Conservation (phyloP, 2,329 filamentous ascomycete genomes). For the Byssochlamys sp. region DNA sequence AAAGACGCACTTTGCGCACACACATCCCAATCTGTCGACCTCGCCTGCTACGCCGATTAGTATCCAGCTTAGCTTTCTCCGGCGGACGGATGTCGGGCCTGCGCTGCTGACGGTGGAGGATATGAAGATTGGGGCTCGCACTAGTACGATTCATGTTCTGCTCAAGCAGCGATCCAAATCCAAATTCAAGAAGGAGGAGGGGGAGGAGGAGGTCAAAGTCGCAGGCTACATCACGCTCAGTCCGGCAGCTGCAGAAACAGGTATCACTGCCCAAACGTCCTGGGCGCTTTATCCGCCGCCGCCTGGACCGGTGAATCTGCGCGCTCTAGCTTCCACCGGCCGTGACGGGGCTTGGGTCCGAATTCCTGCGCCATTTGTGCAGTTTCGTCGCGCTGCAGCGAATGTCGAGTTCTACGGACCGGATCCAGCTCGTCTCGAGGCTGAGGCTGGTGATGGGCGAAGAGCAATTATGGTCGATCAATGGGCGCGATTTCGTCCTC, state of each 20-base stretch:
- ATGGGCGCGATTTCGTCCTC: slow-evolving; percentile 56
- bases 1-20: slow-evolving; percentile 50
- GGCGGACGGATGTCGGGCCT: slow-evolving; percentile 51
- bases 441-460: slow-evolving; percentile 14
- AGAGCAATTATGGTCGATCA: slow-evolving; percentile 43
- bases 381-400: background rate
- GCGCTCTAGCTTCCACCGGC: background rate
- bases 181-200: slow-evolving; percentile 7
- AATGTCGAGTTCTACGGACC: background rate
- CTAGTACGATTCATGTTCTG: slow-evolving; percentile 54
- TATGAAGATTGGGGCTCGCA: slow-evolving; percentile 55
- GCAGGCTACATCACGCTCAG: slow-evolving; percentile 57
- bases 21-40: slow-evolving; percentile 43
- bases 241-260: slow-evolving; percentile 51
- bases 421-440: slow-evolving; percentile 23
- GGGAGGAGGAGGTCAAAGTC: slow-evolving; percentile 44
- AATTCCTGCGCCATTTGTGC: background rate
- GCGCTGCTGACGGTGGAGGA: slow-evolving; percentile 52
- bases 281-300: slow-evolving; percentile 44
- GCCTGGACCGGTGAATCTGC: slow-evolving; percentile 19
- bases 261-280: slow-evolving; percentile 46
- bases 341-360: background rate
- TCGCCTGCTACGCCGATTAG: slow-evolving; percentile 50
- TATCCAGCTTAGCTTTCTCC: slow-evolving; percentile 56
- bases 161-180: slow-evolving; percentile 33